These are phyloP conservation scores for Phytophthora vignae DNA, from an alignment of 352 stramenopile genomes.

Conservation along the genomic window DNA sequence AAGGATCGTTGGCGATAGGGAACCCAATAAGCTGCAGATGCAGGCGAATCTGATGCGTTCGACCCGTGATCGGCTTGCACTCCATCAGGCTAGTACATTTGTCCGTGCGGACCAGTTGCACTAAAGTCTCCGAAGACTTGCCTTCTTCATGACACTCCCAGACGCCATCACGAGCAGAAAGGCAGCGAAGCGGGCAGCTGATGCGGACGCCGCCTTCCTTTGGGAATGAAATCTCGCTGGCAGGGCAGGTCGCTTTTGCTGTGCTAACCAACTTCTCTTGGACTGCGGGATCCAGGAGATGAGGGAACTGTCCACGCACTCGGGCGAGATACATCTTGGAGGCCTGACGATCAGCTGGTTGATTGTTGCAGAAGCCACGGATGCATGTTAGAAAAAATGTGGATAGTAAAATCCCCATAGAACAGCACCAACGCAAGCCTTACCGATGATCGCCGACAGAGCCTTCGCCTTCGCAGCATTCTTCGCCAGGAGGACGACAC, in stretches of 20 bases:
- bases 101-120: conserved; percentile 67
- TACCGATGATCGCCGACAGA: conserved; percentile 80
- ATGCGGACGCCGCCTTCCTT: conserved; percentile 66
- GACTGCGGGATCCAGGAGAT: conserved; percentile 38
- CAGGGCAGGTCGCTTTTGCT: conserved; percentile 54
- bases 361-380: not conserved
- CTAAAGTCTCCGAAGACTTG: conserved; percentile 81
- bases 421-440: not conserved
- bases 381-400: not conserved
- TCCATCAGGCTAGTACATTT: conserved; percentile 89
- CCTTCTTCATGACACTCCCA: conserved; percentile 87
- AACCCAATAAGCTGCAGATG: conserved; percentile 94
- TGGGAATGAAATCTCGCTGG: conserved; percentile 64
- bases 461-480: conserved; percentile 72
- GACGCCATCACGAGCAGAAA: conserved; percentile 83
- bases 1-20: conserved; percentile 98
- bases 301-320: conserved; percentile 91
- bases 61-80: conserved; percentile 94
- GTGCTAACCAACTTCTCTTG: conserved; percentile 50
- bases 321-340: conserved; percentile 97
- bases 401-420: too few species aligned
- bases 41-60: conserved; percentile 98
- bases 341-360: conserved; percentile 75
- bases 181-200: conserved; percentile 82
- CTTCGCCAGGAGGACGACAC: conserved; percentile 88